Evolutionary conservation across 140 eudicot genomes (phyloP).

Genomic region (Cichorium intybus): DNA sequence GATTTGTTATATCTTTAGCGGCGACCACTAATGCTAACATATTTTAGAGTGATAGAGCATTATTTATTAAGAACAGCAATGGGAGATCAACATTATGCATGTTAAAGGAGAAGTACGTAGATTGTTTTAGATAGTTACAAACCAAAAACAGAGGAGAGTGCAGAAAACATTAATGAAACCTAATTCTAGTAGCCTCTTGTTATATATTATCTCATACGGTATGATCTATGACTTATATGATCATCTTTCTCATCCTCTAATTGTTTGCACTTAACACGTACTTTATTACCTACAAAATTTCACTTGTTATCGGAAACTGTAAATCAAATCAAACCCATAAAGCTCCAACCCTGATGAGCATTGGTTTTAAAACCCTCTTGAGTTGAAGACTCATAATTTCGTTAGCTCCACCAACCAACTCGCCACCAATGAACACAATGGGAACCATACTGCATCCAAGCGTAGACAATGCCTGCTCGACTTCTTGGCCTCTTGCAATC

Average conservation of each 20-base stretch:
- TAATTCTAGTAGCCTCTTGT: neutral
- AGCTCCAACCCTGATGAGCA: slow-evolving; percentile 65
- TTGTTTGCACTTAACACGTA: neutral
- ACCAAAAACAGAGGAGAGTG: neutral
- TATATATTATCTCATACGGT: neutral
- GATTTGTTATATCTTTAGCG: too few species aligned
- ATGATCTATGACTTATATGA: neutral
- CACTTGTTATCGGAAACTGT: neutral
- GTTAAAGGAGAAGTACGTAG: neutral
- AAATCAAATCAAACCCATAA: slow-evolving; percentile 40
- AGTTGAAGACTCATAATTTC: slow-evolving; percentile 69
- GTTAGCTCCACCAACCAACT: slow-evolving; percentile 58
- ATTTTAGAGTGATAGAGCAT: too few species aligned
- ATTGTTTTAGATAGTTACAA: neutral
- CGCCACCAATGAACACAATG: slow-evolving; percentile 46
- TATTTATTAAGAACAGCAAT: neutral
- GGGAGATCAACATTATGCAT: neutral
- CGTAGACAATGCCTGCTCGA: slow-evolving; percentile 44
- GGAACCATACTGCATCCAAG: slow-evolving; percentile 41
- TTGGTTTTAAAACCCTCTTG: slow-evolving; percentile 39
- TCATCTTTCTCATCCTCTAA: neutral
- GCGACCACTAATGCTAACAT: too few species aligned
- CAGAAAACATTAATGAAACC: neutral
- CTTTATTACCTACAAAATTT: too few species aligned
- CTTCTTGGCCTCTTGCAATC: slow-evolving; percentile 36